Evolutionary conservation across 768 basidiomycete species (phyloP), one percentile per base, ranked within the genome.

Genomic region (Amanita subjunquillea): DNA sequence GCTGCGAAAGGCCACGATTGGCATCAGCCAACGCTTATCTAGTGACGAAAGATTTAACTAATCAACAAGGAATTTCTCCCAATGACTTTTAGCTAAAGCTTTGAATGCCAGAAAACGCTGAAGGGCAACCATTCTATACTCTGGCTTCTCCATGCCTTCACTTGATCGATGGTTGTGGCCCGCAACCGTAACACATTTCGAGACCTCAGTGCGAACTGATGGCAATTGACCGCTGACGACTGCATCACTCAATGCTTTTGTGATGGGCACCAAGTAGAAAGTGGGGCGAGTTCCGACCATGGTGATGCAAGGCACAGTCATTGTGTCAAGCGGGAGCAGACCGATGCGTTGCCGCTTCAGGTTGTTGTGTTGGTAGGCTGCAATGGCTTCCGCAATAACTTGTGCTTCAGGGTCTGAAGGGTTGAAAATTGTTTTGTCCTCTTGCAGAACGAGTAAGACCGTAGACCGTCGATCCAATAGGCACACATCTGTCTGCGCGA

Each of bases 241-340:
- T 20, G 67, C 63, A 32, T 58, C 49, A 56, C 61, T 65, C 40
- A 70, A 56, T 29, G 63, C 62, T 53, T 55, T 47, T 27, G 64
- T 71, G 53, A 71, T 63, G 4, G 63, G 62, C 27, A 70, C 58
- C n/a, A 66, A 54, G 54, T 69, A 70, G 57, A 71, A 71, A 20
- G 59, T 29, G 69, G 70, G 15, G 40, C 56, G 29, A 27, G 66
- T 69, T 36, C 69, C 64, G 15, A 56, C 32, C 66, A 72, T 67
- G 23, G 58, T 62, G 56, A 73, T 67, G 51, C 61, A 62, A 29
- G 69, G 65, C 29, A 70, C 65, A 25, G 56, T 63, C 65, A 65
- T 68, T 39, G 48, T 29, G n/a, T 58, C 52, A 6, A 67, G 61
- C 36, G 34, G 15, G 32, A 48, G 20, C 27, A 50, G 43, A 50